A percentile compares a stretch with the other conserved stretches of the same genome.
phyloP scores from a whole-genome alignment of 2,329 filamentous ascomycete genomes.

The Cadophora luteo-olivacea region DNA sequence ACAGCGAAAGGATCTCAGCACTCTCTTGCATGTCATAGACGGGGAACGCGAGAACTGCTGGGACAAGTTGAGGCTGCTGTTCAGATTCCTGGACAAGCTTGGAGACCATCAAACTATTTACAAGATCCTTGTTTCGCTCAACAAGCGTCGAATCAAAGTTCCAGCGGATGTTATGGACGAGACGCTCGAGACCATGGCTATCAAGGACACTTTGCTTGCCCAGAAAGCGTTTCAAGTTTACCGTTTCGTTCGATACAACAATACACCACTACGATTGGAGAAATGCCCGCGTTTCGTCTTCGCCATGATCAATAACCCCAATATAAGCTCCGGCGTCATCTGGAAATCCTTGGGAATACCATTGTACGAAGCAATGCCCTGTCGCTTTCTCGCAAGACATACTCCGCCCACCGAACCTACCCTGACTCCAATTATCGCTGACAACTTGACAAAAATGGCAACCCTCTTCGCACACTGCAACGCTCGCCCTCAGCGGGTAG shows the following conservation, averaged over 20 bases:
- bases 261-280: conserved; percentile 23
- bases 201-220: conserved; percentile 20
- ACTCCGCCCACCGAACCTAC: not conserved
- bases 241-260: conserved; percentile 10
- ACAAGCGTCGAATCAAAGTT: conserved; percentile 21
- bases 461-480: conserved; percentile 36
- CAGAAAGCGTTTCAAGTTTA: conserved; percentile 27
- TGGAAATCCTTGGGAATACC: conserved; percentile 37
- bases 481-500: conserved; percentile 26
- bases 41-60: conserved; percentile 24
- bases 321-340: conserved; percentile 25
- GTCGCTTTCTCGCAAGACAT: conserved; percentile 4
- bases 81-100: conserved; percentile 26
- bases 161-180: conserved; percentile 23
- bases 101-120: conserved; percentile 23
- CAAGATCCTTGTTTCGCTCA: conserved; percentile 25
- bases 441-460: conserved; percentile 39
- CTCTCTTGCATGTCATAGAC: conserved; percentile 28
- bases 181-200: conserved; percentile 29
- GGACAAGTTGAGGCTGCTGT: conserved; percentile 20
- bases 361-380: conserved; percentile 20
- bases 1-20: conserved; percentile 14
- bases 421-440: conserved; percentile 4
- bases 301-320: conserved; percentile 31
- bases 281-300: conserved; percentile 33